These are phyloP conservation scores for Corinectria fuckeliana DNA, from an alignment of 2,329 filamentous ascomycete genomes.

Conservation along the genomic window DNA sequence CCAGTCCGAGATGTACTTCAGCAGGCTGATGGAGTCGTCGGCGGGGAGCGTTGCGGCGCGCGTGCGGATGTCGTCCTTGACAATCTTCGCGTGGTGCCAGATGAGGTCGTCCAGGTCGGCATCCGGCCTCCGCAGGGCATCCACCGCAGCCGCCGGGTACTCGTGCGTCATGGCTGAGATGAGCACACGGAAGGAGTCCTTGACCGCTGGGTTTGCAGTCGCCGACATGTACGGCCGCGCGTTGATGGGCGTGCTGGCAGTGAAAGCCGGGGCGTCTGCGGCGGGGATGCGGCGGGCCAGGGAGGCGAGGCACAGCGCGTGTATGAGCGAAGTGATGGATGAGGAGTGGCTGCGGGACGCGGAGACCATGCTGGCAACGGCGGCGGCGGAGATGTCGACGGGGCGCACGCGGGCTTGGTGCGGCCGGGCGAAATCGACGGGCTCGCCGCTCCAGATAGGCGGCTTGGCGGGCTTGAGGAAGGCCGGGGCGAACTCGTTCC, in stretches of 20 bases:
- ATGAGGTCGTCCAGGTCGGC: slow-evolving; percentile 40
- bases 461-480: slow-evolving; percentile 43
- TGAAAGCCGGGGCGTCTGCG: slow-evolving; percentile 43
- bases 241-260: slow-evolving; percentile 51
- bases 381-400: slow-evolving; percentile 43
- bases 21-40: slow-evolving; percentile 52
- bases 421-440: slow-evolving; percentile 45
- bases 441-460: slow-evolving; percentile 47
- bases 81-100: slow-evolving; percentile 49
- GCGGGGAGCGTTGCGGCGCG: slow-evolving; percentile 44
- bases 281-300: slow-evolving; percentile 47
- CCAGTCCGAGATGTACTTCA: slow-evolving; percentile 54
- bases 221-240: slow-evolving; percentile 48
- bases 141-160: slow-evolving; percentile 35
- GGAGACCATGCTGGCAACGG: slow-evolving; percentile 43
- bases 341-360: slow-evolving; percentile 49
- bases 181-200: slow-evolving; percentile 47
- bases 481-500: slow-evolving; percentile 47
- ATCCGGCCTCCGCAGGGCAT: slow-evolving; percentile 32
- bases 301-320: slow-evolving; percentile 52
- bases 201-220: slow-evolving; percentile 37
- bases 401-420: slow-evolving; percentile 46
- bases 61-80: slow-evolving; percentile 45
- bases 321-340: slow-evolving; percentile 57
- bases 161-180: slow-evolving; percentile 46